phyloP scores from a whole-genome alignment of 192 early-diverging fungal genomes.

The Backusella macrospora region DNA sequence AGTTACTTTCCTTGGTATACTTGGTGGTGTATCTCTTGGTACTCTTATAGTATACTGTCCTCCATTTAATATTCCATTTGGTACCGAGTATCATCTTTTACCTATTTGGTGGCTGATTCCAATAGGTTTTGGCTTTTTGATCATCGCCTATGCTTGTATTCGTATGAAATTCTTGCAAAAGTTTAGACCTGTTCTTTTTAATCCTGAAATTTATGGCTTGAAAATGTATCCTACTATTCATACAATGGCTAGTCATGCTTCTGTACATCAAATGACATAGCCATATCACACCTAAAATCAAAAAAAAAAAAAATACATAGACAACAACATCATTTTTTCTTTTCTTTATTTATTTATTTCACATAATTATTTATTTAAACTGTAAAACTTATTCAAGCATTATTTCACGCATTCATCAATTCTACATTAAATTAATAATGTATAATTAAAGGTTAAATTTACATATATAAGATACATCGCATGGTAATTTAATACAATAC shows the following conservation, averaged over 20 bases:
- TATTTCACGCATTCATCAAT: background rate
- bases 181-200: slow-evolving; percentile 66
- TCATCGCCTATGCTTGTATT: slow-evolving; percentile 74
- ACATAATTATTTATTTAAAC: background rate
- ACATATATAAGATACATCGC: too few relatives aligned
- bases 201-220: slow-evolving; percentile 80
- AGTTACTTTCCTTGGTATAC: slow-evolving; percentile 70
- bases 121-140: slow-evolving; percentile 76
- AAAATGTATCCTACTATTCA: slow-evolving; percentile 81
- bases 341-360: background rate
- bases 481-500: too few relatives aligned
- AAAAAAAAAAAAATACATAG: too few relatives aligned
- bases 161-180: slow-evolving; percentile 66
- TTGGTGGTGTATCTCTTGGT: slow-evolving; percentile 66
- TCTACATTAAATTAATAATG: background rate
- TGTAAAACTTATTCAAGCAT: background rate
- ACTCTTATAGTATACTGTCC: slow-evolving; percentile 84
- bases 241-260: slow-evolving; percentile 11
- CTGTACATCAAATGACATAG: background rate
- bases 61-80: slow-evolving; percentile 77
- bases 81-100: slow-evolving; percentile 61
- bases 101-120: slow-evolving; percentile 83
- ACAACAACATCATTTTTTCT: background rate
- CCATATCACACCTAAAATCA: background rate
- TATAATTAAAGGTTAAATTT: background rate